Percentiles rank a stretch among this genome's conserved stretches.
phyloP scores from a whole-genome alignment of 768 basidiomycete species.

The Termitomyces sp. region DNA sequence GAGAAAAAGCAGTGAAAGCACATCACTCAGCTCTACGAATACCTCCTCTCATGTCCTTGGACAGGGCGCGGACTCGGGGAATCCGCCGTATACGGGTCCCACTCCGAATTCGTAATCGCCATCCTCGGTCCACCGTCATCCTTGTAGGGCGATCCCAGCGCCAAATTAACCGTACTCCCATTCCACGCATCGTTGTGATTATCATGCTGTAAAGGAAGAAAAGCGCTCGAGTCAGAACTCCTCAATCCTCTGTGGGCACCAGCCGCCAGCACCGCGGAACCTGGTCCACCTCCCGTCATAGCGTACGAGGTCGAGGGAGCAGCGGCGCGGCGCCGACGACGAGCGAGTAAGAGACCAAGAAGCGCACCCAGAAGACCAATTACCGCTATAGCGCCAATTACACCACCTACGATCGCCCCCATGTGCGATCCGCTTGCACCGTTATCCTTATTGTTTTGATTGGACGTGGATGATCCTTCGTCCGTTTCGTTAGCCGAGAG shows the following conservation, averaged over 20 bases:
- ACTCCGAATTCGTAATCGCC: constrained; percentile 24
- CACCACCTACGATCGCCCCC: constrained; percentile 41
- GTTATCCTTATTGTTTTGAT: constrained; percentile 7
- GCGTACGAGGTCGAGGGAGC: constrained; percentile 21
- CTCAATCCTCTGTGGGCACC: constrained; percentile 29
- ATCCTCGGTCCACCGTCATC: constrained; percentile 23
- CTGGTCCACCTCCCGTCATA: constrained; percentile 15
- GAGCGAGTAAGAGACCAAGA: constrained; percentile 45
- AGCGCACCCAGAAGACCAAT: constrained; percentile 46
- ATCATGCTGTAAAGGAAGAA: constrained; percentile 65
- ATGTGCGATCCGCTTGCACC: constrained; percentile 25
- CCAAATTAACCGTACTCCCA: constrained; percentile 43
- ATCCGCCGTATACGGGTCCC: constrained; percentile 27
- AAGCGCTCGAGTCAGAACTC: constrained; percentile 62
- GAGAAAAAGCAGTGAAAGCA: constrained; percentile 3
- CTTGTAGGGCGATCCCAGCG: constrained; percentile 23
- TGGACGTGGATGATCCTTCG: constrained; percentile 16
- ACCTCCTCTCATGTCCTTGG: neutral
- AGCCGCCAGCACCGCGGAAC: constrained; percentile 7
- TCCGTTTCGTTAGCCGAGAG: constrained; percentile 34
- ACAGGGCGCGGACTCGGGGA: constrained; percentile 4
- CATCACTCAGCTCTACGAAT: constrained; percentile 11
- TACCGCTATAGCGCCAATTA: constrained; percentile 47
- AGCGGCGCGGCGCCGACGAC: constrained; percentile 46
- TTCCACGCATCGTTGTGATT: constrained; percentile 56